Percentiles rank a stretch among this genome's conserved stretches.
These are phyloP conservation scores for Lentinula detonsa DNA, from an alignment of 768 basidiomycete genomes.

Conservation along the genomic window DNA sequence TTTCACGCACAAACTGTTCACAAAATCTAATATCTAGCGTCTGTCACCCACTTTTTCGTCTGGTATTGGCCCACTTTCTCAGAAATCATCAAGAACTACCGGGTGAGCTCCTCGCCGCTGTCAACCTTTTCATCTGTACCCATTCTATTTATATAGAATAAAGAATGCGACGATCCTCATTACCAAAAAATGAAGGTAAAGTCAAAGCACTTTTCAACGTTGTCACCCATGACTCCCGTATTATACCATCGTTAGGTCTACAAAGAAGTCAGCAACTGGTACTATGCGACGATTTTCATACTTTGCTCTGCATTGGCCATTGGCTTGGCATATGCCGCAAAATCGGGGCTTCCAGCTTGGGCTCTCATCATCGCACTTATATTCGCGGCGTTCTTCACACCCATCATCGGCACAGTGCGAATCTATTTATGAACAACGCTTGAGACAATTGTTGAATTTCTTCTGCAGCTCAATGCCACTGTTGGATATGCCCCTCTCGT, in stretches of 20 bases:
- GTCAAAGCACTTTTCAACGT: background rate
- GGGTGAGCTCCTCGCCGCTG: constrained; percentile 7
- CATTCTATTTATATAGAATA: constrained; percentile 21
- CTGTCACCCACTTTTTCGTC: constrained; percentile 39
- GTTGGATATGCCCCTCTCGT: constrained; percentile 29
- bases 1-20: background rate
- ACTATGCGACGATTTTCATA: constrained; percentile 26
- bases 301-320: constrained; percentile 24
- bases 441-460: background rate
- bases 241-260: constrained; percentile 16
- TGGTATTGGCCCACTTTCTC: constrained; percentile 39
- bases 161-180: constrained; percentile 30
- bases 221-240: background rate
- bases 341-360: constrained; percentile 32
- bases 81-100: constrained; percentile 25
- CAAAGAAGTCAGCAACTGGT: constrained; percentile 30
- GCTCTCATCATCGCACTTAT: constrained; percentile 35
- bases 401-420: constrained; percentile 39
- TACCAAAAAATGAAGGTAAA: constrained; percentile 30
- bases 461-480: constrained; percentile 30
- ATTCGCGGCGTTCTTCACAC: constrained; percentile 37
- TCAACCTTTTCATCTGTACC: no score
- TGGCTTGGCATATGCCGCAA: constrained; percentile 27
- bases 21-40: constrained; percentile 19
- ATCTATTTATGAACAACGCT: background rate